phyloP scores from a whole-genome alignment of 257 asterid genomes.

The Capsicum rhomboideum region DNA sequence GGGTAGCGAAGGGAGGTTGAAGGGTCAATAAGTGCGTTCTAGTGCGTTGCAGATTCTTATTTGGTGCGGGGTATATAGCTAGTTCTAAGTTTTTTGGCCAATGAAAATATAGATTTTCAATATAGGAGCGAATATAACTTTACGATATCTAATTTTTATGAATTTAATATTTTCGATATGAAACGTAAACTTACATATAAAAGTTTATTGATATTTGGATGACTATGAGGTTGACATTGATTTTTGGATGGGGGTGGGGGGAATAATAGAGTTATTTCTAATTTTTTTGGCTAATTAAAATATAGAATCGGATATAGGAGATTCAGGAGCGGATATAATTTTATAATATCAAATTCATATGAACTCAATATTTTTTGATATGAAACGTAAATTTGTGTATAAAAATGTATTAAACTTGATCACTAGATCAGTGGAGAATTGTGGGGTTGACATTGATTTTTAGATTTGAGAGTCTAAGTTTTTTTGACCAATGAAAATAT shows the following conservation, averaged over 20 bases:
- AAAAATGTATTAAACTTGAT: background rate
- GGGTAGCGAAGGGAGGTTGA: background rate
- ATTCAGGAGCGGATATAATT: too few relatives aligned
- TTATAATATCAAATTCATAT: too few relatives aligned
- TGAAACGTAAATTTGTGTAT: too few relatives aligned
- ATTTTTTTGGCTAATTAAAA: too few relatives aligned
- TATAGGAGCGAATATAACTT: background rate
- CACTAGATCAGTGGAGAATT: slow-evolving; percentile 11
- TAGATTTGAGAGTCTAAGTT: background rate
- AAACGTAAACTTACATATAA: background rate
- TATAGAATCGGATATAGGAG: too few relatives aligned
- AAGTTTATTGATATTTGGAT: too few relatives aligned
- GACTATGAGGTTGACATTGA: too few relatives aligned
- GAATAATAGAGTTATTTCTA: too few relatives aligned
- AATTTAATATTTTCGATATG: background rate
- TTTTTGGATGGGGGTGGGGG: too few relatives aligned
- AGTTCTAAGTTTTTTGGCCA: slow-evolving; percentile 11
- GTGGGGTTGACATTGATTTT: slow-evolving; percentile 37
- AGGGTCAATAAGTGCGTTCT: background rate
- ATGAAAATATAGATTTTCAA: slow-evolving; percentile 10
- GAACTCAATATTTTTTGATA: too few relatives aligned
- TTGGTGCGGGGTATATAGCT: slow-evolving; percentile 7
- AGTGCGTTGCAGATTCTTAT: background rate
- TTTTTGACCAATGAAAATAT: slow-evolving; percentile 8
- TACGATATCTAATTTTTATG: background rate